phyloP scores from a whole-genome alignment of 495 filamentous ascomycete species.

The Penicillium parvum region DNA sequence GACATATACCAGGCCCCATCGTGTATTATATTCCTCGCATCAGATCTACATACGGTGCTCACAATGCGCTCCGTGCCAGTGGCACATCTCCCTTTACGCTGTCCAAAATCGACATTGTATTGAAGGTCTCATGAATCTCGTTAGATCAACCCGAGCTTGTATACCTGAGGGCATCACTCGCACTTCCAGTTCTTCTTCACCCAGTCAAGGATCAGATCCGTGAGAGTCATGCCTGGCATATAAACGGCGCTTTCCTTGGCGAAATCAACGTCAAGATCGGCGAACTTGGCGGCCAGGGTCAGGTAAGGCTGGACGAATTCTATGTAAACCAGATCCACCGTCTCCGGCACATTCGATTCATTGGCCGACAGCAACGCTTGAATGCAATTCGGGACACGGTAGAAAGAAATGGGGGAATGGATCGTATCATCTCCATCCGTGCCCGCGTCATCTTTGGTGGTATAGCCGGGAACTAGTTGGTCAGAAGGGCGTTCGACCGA shows the following conservation, averaged over 20 bases:
- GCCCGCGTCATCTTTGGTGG: constrained; percentile 79
- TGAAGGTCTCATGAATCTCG: too few species aligned
- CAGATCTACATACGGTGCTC: background rate
- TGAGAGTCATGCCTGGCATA: constrained; percentile 63
- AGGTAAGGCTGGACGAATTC: constrained; percentile 86
- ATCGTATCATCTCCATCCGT: constrained; percentile 88
- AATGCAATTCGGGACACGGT: constrained; percentile 77
- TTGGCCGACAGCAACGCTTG: constrained; percentile 59
- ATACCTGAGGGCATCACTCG: constrained; percentile 9
- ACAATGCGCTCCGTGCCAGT: too few species aligned
- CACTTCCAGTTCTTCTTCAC: constrained; percentile 72
- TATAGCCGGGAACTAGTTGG: constrained; percentile 72
- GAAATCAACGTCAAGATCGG: constrained; percentile 56
- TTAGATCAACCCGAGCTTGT: too few species aligned
- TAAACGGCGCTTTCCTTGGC: constrained; percentile 55
- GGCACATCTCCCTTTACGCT: too few species aligned
- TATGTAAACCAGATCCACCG: constrained; percentile 81
- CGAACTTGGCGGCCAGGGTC: constrained; percentile 64
- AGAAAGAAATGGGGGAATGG: constrained; percentile 68
- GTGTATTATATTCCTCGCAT: background rate
- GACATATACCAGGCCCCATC: background rate
- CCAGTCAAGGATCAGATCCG: constrained; percentile 71
- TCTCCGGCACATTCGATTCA: constrained; percentile 47
- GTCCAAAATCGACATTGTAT: too few species aligned
- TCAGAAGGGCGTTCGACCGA: constrained; percentile 8